Conservation (phyloP, 164 flowering plant genomes). For the Tetracentron sinense region DNA sequence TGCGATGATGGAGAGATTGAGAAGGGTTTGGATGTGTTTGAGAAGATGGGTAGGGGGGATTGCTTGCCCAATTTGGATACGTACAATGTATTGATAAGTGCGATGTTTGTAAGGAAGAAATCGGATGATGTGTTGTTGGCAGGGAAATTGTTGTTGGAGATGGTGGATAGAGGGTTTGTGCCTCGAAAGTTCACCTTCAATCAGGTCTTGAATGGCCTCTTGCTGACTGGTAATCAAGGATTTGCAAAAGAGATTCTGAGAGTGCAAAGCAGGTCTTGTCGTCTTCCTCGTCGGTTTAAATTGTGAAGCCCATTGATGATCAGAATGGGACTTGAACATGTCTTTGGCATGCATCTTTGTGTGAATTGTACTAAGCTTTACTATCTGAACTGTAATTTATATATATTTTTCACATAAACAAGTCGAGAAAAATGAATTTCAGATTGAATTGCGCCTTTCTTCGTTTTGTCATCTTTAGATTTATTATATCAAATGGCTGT, state of each 20-base stretch:
- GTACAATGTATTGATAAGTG: conserved; percentile 67
- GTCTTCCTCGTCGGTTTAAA: conserved; percentile 57
- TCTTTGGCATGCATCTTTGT: background rate
- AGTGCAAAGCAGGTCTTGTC: conserved; percentile 53
- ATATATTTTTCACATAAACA: background rate
- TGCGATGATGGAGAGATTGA: conserved; percentile 81
- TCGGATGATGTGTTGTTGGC: conserved; percentile 73
- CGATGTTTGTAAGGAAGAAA: conserved; percentile 78
- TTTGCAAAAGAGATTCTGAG: conserved; percentile 79
- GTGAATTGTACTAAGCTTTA: background rate
- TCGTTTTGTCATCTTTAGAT: background rate
- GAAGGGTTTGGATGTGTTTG: conserved; percentile 53
- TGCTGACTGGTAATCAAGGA: conserved; percentile 75
- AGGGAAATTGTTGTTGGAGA: conserved; percentile 80
- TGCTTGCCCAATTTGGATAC: conserved; percentile 92
- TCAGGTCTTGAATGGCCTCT: conserved; percentile 76
- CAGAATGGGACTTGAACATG: background rate
- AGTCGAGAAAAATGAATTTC: conserved; percentile 2
- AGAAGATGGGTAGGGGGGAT: conserved; percentile 50
- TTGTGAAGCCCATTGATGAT: conserved; percentile 28
- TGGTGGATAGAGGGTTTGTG: conserved; percentile 80
- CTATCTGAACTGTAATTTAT: conserved; percentile 2
- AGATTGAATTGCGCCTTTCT: background rate
- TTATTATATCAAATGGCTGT: background rate
- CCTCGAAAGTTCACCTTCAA: conserved; percentile 69